Evolutionary conservation across 179 eudicot genomes (phyloP), one percentile per base, ranked within the genome.

Genomic region (Beta corolliflora): DNA sequence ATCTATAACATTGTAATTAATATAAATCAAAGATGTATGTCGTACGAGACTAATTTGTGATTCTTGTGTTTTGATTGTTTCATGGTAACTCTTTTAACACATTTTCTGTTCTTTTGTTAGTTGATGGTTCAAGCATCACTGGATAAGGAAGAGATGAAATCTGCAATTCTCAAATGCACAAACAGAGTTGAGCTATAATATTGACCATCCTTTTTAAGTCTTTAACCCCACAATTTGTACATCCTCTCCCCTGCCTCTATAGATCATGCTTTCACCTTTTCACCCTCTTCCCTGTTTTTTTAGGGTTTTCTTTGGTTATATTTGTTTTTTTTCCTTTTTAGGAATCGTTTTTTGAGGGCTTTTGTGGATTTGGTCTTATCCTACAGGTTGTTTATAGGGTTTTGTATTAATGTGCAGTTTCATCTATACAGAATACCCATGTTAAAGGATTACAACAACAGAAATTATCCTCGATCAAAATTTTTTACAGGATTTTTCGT

Each of bases 121-220:
- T 91, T 92, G 81, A 88, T 93, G 56, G 93, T 93, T 68, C 84
- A 87, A 84, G 86, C 97, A 4, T 86, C 91, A 13, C 76, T 95
- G 89, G 89, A 85, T 54, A 91, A 93, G 81, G 97, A 95, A 81
- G 97, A 91, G 76, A 86, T 93, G 90, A 93, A 93, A 83, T 84
- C 92, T 16, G 91, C 89, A n/a, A 87, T 95, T 75, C 83, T 88
- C 75, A 85, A 88, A 14, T 92, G 98, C 89, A 89, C 97, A 69
- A 91, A 87, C 81, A 84, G 89, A 81, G 94, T 94, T 15, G 85
- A 80, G 64, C 80, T 82, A 68, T 81, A 72, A 52, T 41, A 16
- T 64, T 46, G 15, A 1, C 23, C 12, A 14, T 23, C 41, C 41
- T 36, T 36, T 36, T 36, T 36, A 36, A 36, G 41, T 36, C 15